Conservation (phyloP, 257 asterid genomes). For the Lycium barbarum region DNA sequence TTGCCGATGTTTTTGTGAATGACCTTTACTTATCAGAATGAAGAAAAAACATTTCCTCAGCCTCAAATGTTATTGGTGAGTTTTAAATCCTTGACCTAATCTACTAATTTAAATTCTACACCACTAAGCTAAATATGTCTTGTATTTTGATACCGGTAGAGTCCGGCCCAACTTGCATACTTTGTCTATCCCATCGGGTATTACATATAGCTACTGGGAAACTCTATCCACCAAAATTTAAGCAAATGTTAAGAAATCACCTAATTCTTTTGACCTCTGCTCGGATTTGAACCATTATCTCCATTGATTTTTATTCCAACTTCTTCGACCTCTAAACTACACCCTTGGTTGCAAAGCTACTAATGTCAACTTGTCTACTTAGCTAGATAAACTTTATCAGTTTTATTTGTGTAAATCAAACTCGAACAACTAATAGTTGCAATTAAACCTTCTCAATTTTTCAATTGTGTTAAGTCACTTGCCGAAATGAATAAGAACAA, state of each 20-base stretch:
- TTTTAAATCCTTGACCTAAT: background rate
- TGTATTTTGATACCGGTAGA: background rate
- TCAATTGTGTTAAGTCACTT: constrained; percentile 11
- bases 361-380: background rate
- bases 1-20: background rate
- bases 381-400: background rate
- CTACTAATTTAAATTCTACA: background rate
- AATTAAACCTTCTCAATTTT: constrained; percentile 11
- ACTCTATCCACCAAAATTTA: constrained; percentile 4
- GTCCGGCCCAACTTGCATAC: background rate
- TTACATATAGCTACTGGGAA: background rate
- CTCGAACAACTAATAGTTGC: background rate
- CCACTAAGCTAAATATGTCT: background rate
- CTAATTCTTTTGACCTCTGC: background rate
- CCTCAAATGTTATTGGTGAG: constrained; percentile 12
- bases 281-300: background rate
- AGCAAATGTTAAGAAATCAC: background rate
- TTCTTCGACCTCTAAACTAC: background rate
- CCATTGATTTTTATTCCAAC: background rate
- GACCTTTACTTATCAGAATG: background rate
- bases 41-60: background rate
- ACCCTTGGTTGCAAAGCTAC: background rate
- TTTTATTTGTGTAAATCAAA: background rate
- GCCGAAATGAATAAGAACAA: background rate
- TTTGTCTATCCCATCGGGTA: background rate